Base-by-base conservation (phyloP, 2,329 filamentous ascomycete species). In the Claviceps arundinis region DNA sequence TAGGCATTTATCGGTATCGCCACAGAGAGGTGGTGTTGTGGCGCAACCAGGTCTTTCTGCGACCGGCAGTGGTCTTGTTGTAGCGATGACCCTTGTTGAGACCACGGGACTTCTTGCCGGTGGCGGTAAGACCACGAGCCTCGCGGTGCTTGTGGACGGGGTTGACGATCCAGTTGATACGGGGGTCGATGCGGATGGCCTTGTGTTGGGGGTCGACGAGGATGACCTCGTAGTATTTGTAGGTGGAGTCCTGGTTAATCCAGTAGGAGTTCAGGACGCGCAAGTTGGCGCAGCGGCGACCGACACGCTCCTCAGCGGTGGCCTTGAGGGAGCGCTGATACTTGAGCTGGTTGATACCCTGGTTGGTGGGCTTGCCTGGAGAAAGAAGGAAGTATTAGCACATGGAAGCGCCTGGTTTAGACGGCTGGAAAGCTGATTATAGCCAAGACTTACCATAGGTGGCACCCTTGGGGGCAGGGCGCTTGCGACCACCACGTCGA, bases 81-180 rank as follows among this genome's bases (percentile, higher is more conserved):
- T 88, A 98, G 70, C 86, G 83, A 79, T 97, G 91, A 67, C 93
- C 93, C 84, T 95, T 95, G 85, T 93, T 93, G 78, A 98, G 86
- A 78, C 94, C 93, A 75, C 93, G 89, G 69, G 89, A 95, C 81
- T 94, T 94, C 90, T 98, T 98, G 84, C 93, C 93, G 63, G 91
- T 97, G 68, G 91, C 85, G 65, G 93, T 98, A 65, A 98, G 89
- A 69, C 93, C 94, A 74, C 93, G 90, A 68, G 82, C 77, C 82
- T 98, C 93, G 79, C 93, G 93, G 85, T 97, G 93, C 90, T 98
- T 98, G 89, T 98, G 93, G 68, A 98, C 94, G 65, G 93, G 87
- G 79, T 94, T 94, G 78, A 91, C 89, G 82, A 98, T 98, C 93
- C 93, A 98, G 88, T 95, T 98, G 87, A 98, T 97, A 77, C 93